These are phyloP conservation scores for Mesotaenium endlicherianum DNA, from an alignment of 139 green algal genomes.

Conservation along the genomic window DNA sequence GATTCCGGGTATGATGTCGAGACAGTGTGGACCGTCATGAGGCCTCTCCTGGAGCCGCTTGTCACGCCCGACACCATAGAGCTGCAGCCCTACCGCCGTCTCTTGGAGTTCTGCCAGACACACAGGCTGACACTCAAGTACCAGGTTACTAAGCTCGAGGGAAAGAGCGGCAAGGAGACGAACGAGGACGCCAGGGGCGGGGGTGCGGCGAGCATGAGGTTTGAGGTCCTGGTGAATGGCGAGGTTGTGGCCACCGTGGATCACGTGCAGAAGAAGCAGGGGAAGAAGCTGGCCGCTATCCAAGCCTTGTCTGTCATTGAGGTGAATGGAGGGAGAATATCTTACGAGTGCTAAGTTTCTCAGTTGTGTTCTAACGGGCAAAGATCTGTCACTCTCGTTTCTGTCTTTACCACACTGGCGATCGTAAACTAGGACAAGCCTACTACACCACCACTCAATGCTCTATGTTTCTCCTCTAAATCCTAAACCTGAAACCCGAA, in stretches of 20 bases:
- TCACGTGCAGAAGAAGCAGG: not conserved
- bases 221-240: not conserved
- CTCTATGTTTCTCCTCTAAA: not conserved
- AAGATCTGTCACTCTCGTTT: not conserved
- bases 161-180: no score
- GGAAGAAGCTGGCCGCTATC: not conserved
- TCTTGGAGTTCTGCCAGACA: constrained; percentile 1
- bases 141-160: not conserved
- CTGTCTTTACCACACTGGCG: not conserved
- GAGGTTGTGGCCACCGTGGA: not conserved
- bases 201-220: not conserved
- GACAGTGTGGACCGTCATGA: not conserved
- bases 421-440: no score
- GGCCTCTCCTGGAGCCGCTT: not conserved
- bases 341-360: not conserved
- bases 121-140: not conserved
- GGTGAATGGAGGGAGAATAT: not conserved
- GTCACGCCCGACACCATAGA: not conserved
- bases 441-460: no score
- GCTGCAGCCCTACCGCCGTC: not conserved
- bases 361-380: not conserved
- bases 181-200: no score
- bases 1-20: not conserved
- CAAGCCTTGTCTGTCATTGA: no score
- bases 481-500: not conserved